Evolutionary conservation across 495 filamentous ascomycete genomes (phyloP).

Genomic region (Saxophila tyrrhenica): DNA sequence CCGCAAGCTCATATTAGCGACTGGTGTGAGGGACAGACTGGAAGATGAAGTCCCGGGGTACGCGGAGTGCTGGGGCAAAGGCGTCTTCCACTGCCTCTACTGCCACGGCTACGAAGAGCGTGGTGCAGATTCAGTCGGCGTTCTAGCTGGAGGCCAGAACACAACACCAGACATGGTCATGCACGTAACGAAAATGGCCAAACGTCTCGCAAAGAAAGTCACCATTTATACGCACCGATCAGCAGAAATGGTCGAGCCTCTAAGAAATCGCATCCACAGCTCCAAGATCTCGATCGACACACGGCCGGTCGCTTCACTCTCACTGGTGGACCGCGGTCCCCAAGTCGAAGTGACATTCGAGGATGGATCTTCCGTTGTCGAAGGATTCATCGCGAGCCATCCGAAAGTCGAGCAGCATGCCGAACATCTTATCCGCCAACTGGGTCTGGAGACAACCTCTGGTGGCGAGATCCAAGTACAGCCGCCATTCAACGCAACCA

Average conservation of each 20-base stretch:
- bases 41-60: slow-evolving; percentile 29
- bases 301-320: slow-evolving; percentile 10
- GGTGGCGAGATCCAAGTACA: slow-evolving; percentile 26
- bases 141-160: slow-evolving; percentile 26
- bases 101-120: slow-evolving; percentile 38
- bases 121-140: slow-evolving; percentile 23
- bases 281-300: slow-evolving; percentile 11
- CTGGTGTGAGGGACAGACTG: slow-evolving; percentile 32
- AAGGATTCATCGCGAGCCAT: slow-evolving; percentile 16
- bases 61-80: slow-evolving; percentile 24
- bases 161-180: slow-evolving; percentile 7
- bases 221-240: slow-evolving; percentile 29
- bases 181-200: slow-evolving; percentile 18
- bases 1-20: slow-evolving; percentile 41
- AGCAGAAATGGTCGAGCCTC: not conserved
- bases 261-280: not conserved
- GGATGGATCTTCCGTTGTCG: not conserved
- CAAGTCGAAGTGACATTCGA: slow-evolving; percentile 5
- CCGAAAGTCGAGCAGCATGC: slow-evolving; percentile 19
- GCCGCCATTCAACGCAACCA: slow-evolving; percentile 29
- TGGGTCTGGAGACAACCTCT: slow-evolving; percentile 26
- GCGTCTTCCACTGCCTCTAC: slow-evolving; percentile 38
- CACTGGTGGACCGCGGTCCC: not conserved
- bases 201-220: slow-evolving; percentile 16
- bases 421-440: slow-evolving; percentile 24